phyloP scores from a whole-genome alignment of 768 basidiomycete species.

The Calocera cornea region DNA sequence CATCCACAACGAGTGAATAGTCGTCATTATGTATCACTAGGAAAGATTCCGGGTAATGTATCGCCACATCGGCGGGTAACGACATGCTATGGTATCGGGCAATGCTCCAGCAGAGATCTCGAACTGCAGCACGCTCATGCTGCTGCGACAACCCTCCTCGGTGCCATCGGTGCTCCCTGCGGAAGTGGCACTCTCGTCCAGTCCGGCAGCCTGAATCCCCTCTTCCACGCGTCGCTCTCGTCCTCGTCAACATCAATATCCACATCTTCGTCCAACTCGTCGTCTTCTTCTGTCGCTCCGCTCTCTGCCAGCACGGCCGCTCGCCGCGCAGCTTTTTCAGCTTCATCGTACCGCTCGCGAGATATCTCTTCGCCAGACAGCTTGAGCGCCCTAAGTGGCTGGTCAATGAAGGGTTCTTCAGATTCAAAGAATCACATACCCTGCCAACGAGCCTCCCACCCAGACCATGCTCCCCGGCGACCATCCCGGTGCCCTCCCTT shows the following conservation, averaged over 20 bases:
- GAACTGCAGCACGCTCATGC: background rate
- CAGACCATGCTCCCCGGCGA: slow-evolving; percentile 67
- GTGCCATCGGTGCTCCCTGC: slow-evolving; percentile 39
- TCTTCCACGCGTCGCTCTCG: slow-evolving; percentile 22
- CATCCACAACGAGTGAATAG: background rate
- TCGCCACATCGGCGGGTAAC: too few relatives aligned
- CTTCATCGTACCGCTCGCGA: slow-evolving; percentile 79
- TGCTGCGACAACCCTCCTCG: background rate
- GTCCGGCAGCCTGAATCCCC: slow-evolving; percentile 51
- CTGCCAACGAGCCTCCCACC: slow-evolving; percentile 89
- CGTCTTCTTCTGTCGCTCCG: slow-evolving; percentile 17
- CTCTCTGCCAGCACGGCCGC: slow-evolving; percentile 13
- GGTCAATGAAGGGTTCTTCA: background rate
- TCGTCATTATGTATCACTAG: background rate
- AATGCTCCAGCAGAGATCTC: too few relatives aligned
- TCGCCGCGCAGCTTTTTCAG: slow-evolving; percentile 24
- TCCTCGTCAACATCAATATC: slow-evolving; percentile 4
- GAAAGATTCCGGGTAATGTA: too few relatives aligned
- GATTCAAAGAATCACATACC: slow-evolving; percentile 35
- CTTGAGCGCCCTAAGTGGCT: slow-evolving; percentile 53
- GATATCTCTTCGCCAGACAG: slow-evolving; percentile 71
- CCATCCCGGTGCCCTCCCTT: slow-evolving; percentile 78
- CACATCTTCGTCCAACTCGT: slow-evolving; percentile 17
- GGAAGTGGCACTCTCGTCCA: slow-evolving; percentile 62
- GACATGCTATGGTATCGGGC: too few relatives aligned